These are phyloP conservation scores for Aaosphaeria arxii DNA, from an alignment of 2,329 filamentous ascomycete species.

Conservation along the genomic window DNA sequence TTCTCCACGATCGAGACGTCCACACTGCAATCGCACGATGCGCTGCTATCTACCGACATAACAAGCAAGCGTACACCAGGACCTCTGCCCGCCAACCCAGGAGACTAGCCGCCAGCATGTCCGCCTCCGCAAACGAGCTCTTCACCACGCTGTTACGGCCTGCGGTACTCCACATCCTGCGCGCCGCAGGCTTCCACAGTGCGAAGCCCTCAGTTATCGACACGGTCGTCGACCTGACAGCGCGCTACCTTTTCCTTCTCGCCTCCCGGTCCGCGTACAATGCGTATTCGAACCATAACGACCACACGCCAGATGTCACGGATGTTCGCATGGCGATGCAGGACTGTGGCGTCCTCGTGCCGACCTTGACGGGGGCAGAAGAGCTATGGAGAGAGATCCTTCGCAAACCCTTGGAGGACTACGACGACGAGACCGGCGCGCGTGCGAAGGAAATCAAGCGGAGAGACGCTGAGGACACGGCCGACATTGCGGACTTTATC, in stretches of 20 bases:
- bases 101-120: conserved; percentile 25
- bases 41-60: conserved; percentile 6
- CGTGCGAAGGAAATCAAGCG: conserved; percentile 42
- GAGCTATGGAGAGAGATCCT: conserved; percentile 61
- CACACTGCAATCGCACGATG: conserved; percentile 2
- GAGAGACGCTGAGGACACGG: conserved; percentile 67
- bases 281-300: conserved; percentile 67
- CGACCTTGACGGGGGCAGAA: conserved; percentile 64
- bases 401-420: conserved; percentile 43
- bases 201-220: conserved; percentile 81
- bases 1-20: neutral
- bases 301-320: conserved; percentile 62
- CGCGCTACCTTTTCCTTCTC: conserved; percentile 74
- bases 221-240: conserved; percentile 80
- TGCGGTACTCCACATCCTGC: conserved; percentile 83
- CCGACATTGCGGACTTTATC: conserved; percentile 75
- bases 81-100: conserved; percentile 12
- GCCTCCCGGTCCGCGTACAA: conserved; percentile 70
- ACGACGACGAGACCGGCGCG: conserved; percentile 38
- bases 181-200: conserved; percentile 84
- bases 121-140: conserved; percentile 43
- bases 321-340: conserved; percentile 85
- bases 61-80: conserved; percentile 2
- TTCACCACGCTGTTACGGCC: conserved; percentile 82
- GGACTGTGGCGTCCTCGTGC: conserved; percentile 72